These are phyloP conservation scores for Backusella australiensis DNA, from an alignment of 192 early-diverging fungal genomes.

Conservation along the genomic window DNA sequence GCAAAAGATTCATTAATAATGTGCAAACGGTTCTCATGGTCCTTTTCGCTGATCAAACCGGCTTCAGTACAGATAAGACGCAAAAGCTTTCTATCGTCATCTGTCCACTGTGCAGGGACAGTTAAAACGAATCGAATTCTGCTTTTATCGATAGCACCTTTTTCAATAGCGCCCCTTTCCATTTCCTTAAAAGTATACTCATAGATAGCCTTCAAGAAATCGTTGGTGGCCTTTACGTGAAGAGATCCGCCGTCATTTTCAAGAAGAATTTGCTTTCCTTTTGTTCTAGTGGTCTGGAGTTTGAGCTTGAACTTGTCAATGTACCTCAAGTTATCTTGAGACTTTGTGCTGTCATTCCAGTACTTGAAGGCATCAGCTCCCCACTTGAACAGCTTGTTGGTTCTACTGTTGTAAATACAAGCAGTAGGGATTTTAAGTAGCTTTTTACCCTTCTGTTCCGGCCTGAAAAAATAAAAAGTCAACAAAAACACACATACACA, in stretches of 20 bases:
- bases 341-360: not conserved
- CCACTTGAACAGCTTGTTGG: not conserved
- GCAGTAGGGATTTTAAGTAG: not conserved
- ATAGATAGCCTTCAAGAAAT: slow-evolving; percentile 4
- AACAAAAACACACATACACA: not conserved
- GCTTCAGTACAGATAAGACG: not conserved
- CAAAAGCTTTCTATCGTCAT: not conserved
- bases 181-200: not conserved
- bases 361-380: not conserved
- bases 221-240: not conserved
- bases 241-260: not conserved
- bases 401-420: not conserved
- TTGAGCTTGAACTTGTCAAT: not conserved
- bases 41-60: slow-evolving; percentile 4
- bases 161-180: not conserved
- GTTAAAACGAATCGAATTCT: slow-evolving; percentile 3
- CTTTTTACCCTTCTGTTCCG: not conserved
- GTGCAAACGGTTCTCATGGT: not conserved
- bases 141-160: not conserved
- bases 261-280: not conserved
- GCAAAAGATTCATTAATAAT: slow-evolving; percentile 12
- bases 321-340: too few species aligned
- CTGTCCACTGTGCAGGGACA: slow-evolving; percentile 9
- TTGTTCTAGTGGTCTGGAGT: not conserved
- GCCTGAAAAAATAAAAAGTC: not conserved